Conservation (phyloP, 371 early-diverging fungal species). For the Parasitella parasitica region DNA sequence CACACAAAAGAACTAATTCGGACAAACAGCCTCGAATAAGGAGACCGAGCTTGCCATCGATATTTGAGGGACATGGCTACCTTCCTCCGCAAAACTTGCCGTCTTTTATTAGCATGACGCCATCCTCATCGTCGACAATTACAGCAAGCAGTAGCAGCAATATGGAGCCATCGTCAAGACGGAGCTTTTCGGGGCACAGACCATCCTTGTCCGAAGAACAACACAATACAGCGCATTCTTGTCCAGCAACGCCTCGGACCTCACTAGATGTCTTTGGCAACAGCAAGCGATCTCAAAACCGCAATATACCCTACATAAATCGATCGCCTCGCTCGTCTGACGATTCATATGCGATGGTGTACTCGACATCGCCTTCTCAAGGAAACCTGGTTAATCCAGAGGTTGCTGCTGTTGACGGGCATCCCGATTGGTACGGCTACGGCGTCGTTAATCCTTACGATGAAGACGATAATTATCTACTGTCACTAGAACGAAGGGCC, state of each 20-base stretch:
- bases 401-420: neutral
- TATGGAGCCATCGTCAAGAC: neutral
- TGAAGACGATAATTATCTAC: constrained; percentile 40
- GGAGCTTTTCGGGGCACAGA: constrained; percentile 21
- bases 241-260: constrained; percentile 10
- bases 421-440: constrained; percentile 27
- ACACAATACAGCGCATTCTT: constrained; percentile 6
- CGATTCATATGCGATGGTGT: neutral
- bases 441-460: constrained; percentile 26
- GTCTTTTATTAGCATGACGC: constrained; percentile 5
- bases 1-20: constrained; percentile 1
- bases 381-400: neutral
- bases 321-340: constrained; percentile 7
- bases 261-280: neutral
- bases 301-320: neutral
- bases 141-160: neutral
- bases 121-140: neutral
- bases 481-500: constrained; percentile 43
- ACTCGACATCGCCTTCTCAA: neutral
- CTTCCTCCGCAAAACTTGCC: neutral
- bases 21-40: constrained; percentile 9
- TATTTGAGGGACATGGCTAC: constrained; percentile 6
- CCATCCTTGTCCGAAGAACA: neutral
- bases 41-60: constrained; percentile 26
- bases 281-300: neutral